Conservation (phyloP, 805 yeast genomes). For the Cyberlindnera meyerae region DNA sequence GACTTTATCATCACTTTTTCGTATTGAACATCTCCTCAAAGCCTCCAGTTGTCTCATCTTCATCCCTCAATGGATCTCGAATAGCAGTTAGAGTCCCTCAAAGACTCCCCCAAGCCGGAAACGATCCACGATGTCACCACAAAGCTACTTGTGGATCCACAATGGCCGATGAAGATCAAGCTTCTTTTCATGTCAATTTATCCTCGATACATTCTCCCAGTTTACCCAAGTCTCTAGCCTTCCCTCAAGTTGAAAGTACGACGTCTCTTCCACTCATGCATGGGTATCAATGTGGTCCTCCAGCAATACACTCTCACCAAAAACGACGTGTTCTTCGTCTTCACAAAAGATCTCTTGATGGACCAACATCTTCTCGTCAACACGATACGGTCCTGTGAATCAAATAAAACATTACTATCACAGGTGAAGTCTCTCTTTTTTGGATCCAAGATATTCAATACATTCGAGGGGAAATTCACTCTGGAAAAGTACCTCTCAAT, state of each 20-base stretch:
- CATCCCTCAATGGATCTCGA: neutral
- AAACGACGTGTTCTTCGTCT: slow-evolving; percentile 18
- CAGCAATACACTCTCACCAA: slow-evolving; percentile 20
- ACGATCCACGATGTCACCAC: slow-evolving; percentile 15
- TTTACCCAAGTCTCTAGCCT: slow-evolving; percentile 18
- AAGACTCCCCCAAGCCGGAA: slow-evolving; percentile 9
- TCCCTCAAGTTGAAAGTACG: slow-evolving; percentile 13
- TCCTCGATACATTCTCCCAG: slow-evolving; percentile 20
- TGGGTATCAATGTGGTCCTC: slow-evolving; percentile 19
- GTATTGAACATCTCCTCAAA: too few species aligned
- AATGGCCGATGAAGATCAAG: slow-evolving; percentile 8
- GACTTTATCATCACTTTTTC: neutral
- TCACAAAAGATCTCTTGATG: slow-evolving; percentile 19
- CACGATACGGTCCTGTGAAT: slow-evolving; percentile 7
- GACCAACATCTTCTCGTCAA: slow-evolving; percentile 14
- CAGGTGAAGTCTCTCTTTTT: slow-evolving; percentile 21
- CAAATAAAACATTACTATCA: slow-evolving; percentile 9
- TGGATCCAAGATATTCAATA: slow-evolving; percentile 23
- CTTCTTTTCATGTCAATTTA: slow-evolving; percentile 17
- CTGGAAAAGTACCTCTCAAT: slow-evolving; percentile 16
- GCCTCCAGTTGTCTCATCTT: neutral
- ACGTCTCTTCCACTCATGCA: slow-evolving; percentile 13
- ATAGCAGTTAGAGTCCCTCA: slow-evolving; percentile 6
- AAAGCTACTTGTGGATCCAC: slow-evolving; percentile 1
- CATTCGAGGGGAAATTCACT: slow-evolving; percentile 19